Evolutionary conservation across 176 grass and related monocot genomes (phyloP).

Genomic region (Musa acuminata): DNA sequence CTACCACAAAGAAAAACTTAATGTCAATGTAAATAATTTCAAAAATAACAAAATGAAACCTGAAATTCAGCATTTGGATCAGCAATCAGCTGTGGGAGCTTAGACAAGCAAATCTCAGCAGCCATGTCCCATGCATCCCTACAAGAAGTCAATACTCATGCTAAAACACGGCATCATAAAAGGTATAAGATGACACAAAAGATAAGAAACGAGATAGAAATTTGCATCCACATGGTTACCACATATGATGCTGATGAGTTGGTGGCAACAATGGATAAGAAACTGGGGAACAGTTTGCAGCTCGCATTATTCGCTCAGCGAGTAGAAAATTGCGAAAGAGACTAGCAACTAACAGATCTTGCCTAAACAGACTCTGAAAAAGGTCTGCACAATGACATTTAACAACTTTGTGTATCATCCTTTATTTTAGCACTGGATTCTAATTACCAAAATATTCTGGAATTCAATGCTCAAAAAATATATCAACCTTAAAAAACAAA

Average conservation of each 20-base stretch:
- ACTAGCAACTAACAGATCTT: conserved; percentile 96
- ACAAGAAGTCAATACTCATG: conserved; percentile 19
- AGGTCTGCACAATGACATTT: conserved; percentile 57
- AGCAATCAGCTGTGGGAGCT: conserved; percentile 67
- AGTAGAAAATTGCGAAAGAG: conserved; percentile 98
- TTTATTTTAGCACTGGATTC: background rate
- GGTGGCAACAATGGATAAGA: conserved; percentile 68
- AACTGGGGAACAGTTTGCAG: conserved; percentile 90
- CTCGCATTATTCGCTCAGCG: conserved; percentile 95
- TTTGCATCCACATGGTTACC: conserved; percentile 32
- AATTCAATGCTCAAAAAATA: no score
- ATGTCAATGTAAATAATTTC: conserved; percentile 5
- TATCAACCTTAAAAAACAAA: background rate
- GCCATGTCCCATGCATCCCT: conserved; percentile 99
- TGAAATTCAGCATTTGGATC: conserved; percentile 86
- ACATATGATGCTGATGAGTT: conserved; percentile 99
- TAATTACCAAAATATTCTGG: no score
- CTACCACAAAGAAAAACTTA: conserved; percentile 5
- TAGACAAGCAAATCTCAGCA: conserved; percentile 94
- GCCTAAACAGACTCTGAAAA: conserved; percentile 94
- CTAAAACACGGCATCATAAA: conserved; percentile 7
- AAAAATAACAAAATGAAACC: conserved; percentile 30
- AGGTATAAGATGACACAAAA: conserved; percentile 5
- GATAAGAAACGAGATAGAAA: background rate
- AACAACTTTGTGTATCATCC: conserved; percentile 12